A percentile compares a stretch with the other conserved stretches of the same genome.
Conservation (phyloP, 257 asterid species). For the Jaltomata sinuosa region DNA sequence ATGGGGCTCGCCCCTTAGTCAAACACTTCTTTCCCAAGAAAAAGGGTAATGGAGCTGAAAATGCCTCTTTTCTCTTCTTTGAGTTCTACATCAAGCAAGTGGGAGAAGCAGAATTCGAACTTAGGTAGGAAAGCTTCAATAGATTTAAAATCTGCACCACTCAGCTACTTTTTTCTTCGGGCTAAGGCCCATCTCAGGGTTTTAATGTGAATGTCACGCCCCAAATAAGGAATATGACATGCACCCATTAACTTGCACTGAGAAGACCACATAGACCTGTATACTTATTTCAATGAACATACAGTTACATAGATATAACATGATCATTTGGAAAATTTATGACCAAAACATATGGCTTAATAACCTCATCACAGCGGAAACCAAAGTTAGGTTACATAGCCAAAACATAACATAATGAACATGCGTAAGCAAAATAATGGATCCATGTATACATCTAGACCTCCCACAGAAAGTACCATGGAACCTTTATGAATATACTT, state of each 20-base stretch:
- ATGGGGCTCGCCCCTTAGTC: background rate
- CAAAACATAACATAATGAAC: background rate
- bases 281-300: background rate
- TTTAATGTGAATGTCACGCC: background rate
- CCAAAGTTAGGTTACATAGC: background rate
- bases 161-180: background rate
- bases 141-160: background rate
- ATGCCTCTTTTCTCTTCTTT: background rate
- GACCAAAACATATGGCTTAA: background rate
- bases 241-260: background rate
- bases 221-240: background rate
- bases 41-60: background rate
- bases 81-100: background rate
- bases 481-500: background rate
- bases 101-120: background rate
- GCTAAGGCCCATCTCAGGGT: background rate
- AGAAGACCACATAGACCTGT: background rate
- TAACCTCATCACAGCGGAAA: background rate
- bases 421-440: background rate
- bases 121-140: background rate
- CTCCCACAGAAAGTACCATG: background rate
- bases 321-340: background rate
- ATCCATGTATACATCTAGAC: background rate
- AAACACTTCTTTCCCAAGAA: background rate
- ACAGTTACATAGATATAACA: background rate